A percentile compares a stretch with the other conserved stretches of the same genome.
phyloP scores from a whole-genome alignment of 1,139 yeast species.

The Saccharomyces pastorianus region DNA sequence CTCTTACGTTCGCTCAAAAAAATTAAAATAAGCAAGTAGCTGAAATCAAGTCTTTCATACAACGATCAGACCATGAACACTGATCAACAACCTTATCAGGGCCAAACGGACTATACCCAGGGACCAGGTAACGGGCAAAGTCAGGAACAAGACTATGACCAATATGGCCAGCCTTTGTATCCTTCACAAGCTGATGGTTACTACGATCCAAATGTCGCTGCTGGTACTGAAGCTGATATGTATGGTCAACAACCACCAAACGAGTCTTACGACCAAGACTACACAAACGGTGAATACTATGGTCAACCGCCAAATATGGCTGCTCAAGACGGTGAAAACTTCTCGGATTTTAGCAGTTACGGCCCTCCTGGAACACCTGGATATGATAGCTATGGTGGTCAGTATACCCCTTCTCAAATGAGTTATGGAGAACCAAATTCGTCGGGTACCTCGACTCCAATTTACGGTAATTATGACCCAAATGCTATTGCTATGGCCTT shows the following conservation, averaged over 20 bases:
- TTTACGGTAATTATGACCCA: constrained; percentile 75
- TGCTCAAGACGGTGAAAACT: constrained; percentile 63
- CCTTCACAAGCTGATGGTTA: constrained; percentile 9
- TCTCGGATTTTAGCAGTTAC: constrained; percentile 69
- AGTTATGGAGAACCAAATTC: constrained; percentile 78
- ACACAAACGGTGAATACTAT: constrained; percentile 36
- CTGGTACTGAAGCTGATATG: constrained; percentile 13
- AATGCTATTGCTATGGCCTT: constrained; percentile 47
- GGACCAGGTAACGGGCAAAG: constrained; percentile 1
- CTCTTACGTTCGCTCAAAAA: background rate
- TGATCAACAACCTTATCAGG: constrained; percentile 1
- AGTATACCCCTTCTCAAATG: constrained; percentile 75
- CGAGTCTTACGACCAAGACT: constrained; percentile 36
- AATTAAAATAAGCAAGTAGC: background rate
- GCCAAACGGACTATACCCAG: constrained; percentile 3
- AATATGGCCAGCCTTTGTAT: constrained; percentile 29
- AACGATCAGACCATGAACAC: constrained; percentile 4
- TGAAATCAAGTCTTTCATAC: constrained; percentile 2
- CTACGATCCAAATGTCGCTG: constrained; percentile 10
- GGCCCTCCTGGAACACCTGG: constrained; percentile 59
- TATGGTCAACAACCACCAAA: constrained; percentile 36
- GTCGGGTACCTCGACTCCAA: constrained; percentile 93
- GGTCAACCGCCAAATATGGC: constrained; percentile 42
- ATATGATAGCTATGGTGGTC: constrained; percentile 57
- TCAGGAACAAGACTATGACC: constrained; percentile 18